These are phyloP conservation scores for Termitomyces sp. DNA, from an alignment of 768 basidiomycete species.

Conservation along the genomic window DNA sequence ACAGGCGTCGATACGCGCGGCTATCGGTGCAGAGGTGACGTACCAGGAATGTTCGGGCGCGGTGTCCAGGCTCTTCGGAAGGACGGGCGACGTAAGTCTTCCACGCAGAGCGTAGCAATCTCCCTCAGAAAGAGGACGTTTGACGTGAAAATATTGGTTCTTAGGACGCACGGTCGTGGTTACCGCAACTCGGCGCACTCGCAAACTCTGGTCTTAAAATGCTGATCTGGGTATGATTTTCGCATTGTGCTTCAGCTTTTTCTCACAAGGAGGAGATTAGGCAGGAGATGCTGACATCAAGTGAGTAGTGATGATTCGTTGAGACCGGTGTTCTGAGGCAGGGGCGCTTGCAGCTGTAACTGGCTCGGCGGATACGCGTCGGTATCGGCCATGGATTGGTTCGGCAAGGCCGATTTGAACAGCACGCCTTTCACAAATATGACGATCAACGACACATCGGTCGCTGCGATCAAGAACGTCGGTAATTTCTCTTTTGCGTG, in stretches of 20 bases:
- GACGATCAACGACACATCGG: constrained; percentile 44
- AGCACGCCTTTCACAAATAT: constrained; percentile 43
- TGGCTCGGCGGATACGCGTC: constrained; percentile 39
- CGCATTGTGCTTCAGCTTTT: too few relatives aligned
- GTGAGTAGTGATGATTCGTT: constrained; percentile 20
- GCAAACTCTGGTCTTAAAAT: constrained; percentile 38
- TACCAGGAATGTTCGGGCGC: constrained; percentile 47
- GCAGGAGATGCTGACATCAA: constrained; percentile 47
- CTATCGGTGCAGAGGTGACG: constrained; percentile 36
- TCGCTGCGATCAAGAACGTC: constrained; percentile 59
- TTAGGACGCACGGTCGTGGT: constrained; percentile 48
- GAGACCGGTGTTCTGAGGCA: not conserved
- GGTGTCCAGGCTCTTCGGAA: constrained; percentile 33
- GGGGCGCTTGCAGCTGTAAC: constrained; percentile 30
- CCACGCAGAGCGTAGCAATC: too few relatives aligned
- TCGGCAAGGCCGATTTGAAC: constrained; percentile 33
- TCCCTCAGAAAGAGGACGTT: too few relatives aligned
- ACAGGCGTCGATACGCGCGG: constrained; percentile 23
- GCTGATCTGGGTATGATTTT: constrained; percentile 44
- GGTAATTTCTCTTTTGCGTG: constrained; percentile 67
- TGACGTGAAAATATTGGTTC: too few relatives aligned
- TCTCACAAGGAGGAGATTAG: too few relatives aligned
- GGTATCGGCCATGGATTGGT: constrained; percentile 41
- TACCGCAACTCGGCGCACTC: constrained; percentile 43
- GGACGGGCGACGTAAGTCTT: constrained; percentile 52